phyloP scores from a whole-genome alignment of 352 stramenopile species.

The Phytopythium helicoides region DNA sequence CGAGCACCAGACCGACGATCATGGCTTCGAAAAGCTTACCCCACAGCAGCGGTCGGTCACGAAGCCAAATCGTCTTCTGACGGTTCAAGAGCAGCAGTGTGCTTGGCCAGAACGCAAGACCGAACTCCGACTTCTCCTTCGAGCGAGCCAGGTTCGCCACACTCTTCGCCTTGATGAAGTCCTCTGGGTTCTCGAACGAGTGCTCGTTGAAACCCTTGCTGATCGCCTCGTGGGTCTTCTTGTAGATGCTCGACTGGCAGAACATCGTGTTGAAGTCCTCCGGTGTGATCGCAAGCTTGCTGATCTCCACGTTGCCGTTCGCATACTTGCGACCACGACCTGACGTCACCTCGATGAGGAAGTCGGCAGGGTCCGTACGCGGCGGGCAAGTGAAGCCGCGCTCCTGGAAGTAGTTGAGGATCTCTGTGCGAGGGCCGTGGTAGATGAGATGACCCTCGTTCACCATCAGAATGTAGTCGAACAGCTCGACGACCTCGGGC shows the following conservation, averaged over 20 bases:
- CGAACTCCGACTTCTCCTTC: conserved; percentile 41
- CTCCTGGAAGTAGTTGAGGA: conserved; percentile 67
- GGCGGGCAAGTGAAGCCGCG: conserved; percentile 52
- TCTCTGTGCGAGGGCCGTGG: conserved; percentile 74
- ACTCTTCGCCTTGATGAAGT: conserved; percentile 37
- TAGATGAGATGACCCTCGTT: conserved; percentile 93
- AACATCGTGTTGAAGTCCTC: conserved; percentile 51
- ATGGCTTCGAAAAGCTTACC: conserved; percentile 45
- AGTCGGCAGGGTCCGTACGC: conserved; percentile 49
- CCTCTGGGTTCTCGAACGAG: conserved; percentile 29
- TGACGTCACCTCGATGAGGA: conserved; percentile 53
- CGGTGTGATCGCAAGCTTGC: too few relatives aligned
- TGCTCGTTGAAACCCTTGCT: conserved; percentile 29
- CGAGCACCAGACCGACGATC: conserved; percentile 55
- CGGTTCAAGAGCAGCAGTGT: conserved; percentile 37
- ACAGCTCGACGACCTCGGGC: conserved; percentile 91
- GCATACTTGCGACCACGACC: too few relatives aligned
- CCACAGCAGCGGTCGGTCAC: conserved; percentile 39
- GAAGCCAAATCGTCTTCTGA: conserved; percentile 52
- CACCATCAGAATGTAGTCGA: conserved; percentile 95
- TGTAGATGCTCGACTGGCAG: conserved; percentile 44
- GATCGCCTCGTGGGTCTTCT: conserved; percentile 30
- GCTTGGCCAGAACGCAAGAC: conserved; percentile 23
- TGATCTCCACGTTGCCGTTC: too few relatives aligned
- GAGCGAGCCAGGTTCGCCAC: conserved; percentile 30